Base-by-base conservation (phyloP, 2,329 filamentous ascomycete species). In the Sphaerulina vaccinii region DNA sequence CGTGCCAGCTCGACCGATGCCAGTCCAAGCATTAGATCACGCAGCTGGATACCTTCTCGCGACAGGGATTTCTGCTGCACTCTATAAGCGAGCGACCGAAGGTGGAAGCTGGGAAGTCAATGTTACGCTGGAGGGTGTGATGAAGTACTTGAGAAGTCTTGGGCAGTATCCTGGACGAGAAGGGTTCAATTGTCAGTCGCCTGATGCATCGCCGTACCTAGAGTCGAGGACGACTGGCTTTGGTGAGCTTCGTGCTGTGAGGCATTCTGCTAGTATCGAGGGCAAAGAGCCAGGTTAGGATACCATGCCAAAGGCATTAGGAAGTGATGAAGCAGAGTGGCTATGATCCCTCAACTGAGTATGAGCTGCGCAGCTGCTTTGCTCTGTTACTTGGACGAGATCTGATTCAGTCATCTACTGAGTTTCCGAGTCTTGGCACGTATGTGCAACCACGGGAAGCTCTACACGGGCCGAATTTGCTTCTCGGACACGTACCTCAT, bases 1-100 rank as follows among this genome's bases (percentile, higher is more conserved):
- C 1, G 66, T 73, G 0, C 67, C 40, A 32, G 16, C 42, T 3
- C 38, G 46, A n/a, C 18, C 23, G 13, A 43, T 74, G 24, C 80
- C 80, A 0, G 80, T 75, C 48, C 80, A 83, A 63, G 79, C 76
- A 0, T 70, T 83, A 0, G 81, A 84, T 60, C 79, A 83, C 54
- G 77, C 73, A 0, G 72, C 71, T 0, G 81, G 81, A 0, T 83
- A 79, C 48, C 68, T 83, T 16, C 70, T 84, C 0, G 79, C 80
- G 0, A 68, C 78, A 0, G 79, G 80, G 0, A 72, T 83, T 2
- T 66, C 72, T 19, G 75, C 79, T 0, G 79, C 80, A 0, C 37
- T 83, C 3, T 77, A 79, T 52, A 72, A 71, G 43, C 71, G 74
- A 11, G 71, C 71, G 0, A 66, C 56, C 0, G 68, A 72, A 15